Conservation (phyloP, 2,329 filamentous ascomycete species). For the Macrophomina tecta region DNA sequence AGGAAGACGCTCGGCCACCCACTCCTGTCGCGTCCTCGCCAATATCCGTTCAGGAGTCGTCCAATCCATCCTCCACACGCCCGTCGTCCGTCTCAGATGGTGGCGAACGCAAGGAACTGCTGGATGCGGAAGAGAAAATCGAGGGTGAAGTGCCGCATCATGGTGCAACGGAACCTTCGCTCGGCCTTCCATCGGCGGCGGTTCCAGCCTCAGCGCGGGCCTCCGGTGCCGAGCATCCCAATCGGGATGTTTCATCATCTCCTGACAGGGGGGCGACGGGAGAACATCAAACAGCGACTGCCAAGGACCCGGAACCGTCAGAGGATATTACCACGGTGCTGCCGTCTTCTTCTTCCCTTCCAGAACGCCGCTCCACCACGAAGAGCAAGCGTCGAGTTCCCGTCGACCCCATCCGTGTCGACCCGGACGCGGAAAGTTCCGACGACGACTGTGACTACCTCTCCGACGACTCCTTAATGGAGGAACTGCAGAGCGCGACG, state of each 20-base stretch:
- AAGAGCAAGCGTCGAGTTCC: constrained; percentile 26
- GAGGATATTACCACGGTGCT: constrained; percentile 26
- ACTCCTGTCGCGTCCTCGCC: constrained; percentile 44
- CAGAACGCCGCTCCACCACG: constrained; percentile 26
- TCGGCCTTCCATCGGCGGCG: constrained; percentile 26
- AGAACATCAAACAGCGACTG: constrained; percentile 28
- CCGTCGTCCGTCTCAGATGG: constrained; percentile 47
- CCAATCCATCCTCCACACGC: constrained; percentile 44
- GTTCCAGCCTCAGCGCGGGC: constrained; percentile 19
- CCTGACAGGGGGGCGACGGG: constrained; percentile 28
- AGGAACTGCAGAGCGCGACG: constrained; percentile 82
- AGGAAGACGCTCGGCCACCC: constrained; percentile 44
- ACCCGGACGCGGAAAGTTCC: constrained; percentile 26
- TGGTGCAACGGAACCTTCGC: constrained; percentile 20
- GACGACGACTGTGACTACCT: constrained; percentile 54
- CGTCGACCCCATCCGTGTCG: constrained; percentile 25
- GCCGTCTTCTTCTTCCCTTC: constrained; percentile 25
- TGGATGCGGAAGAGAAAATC: constrained; percentile 34
- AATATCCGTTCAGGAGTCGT: constrained; percentile 45
- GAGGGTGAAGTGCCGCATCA: constrained; percentile 17
- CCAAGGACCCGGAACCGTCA: constrained; percentile 19
- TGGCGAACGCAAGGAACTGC: constrained; percentile 37
- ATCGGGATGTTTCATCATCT: constrained; percentile 28
- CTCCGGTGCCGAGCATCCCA: constrained; percentile 22
- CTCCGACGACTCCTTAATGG: constrained; percentile 83